Conservation (phyloP, 2,329 filamentous ascomycete genomes). For the Alternaria arbusti region DNA sequence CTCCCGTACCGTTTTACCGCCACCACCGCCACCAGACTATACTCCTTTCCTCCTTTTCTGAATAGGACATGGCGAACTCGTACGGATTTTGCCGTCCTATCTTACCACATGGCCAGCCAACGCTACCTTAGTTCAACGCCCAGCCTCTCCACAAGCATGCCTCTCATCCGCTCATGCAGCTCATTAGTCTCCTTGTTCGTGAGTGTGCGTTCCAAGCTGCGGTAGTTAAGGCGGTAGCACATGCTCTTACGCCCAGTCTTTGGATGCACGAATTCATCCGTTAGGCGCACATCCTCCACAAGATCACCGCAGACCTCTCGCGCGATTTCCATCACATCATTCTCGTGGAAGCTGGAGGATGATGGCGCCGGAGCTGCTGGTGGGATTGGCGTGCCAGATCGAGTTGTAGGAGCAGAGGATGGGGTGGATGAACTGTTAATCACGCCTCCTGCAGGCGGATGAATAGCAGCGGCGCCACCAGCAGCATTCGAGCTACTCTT, state of each 20-base stretch:
- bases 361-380: conserved; percentile 45
- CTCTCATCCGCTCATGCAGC: conserved; percentile 72
- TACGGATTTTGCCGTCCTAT: background rate
- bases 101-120: background rate
- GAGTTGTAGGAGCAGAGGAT: background rate
- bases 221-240: conserved; percentile 93
- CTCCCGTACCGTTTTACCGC: background rate
- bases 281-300: conserved; percentile 84
- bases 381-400: conserved; percentile 25
- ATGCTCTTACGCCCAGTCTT: conserved; percentile 82
- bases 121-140: conserved; percentile 77
- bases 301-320: conserved; percentile 80
- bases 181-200: conserved; percentile 81
- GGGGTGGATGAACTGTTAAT: conserved; percentile 7
- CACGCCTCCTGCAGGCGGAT: conserved; percentile 15
- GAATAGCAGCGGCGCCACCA: conserved; percentile 28
- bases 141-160: conserved; percentile 70
- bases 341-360: conserved; percentile 74
- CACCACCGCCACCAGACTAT: background rate
- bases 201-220: conserved; percentile 88
- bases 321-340: conserved; percentile 96
- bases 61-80: background rate
- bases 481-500: conserved; percentile 25
- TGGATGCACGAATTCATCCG: conserved; percentile 88
- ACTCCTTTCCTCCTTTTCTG: background rate